phyloP scores from a whole-genome alignment of 2,329 filamentous ascomycete species.

The Apiospora aurea region DNA sequence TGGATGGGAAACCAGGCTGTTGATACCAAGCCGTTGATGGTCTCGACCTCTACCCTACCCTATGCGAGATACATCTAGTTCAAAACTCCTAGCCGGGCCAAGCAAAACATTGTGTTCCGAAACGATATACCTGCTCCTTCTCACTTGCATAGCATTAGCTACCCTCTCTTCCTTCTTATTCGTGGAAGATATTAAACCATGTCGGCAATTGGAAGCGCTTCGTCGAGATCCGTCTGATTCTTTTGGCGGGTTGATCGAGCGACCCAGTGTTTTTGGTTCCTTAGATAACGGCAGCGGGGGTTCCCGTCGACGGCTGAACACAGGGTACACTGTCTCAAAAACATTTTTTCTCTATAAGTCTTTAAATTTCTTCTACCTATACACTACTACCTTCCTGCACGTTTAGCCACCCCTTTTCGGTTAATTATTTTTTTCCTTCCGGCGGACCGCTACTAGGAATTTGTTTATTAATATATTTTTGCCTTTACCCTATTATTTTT shows the following conservation, averaged over 20 bases:
- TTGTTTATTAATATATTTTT: no score
- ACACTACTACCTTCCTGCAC: no score
- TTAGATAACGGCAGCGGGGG: constrained; percentile 12
- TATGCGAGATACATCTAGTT: background rate
- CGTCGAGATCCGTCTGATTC: constrained; percentile 2
- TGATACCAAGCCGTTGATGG: background rate
- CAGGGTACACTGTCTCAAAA: no score
- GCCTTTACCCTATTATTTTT: no score
- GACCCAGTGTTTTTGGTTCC: background rate
- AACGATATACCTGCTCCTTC: background rate
- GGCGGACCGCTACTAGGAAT: no score
- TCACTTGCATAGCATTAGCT: background rate
- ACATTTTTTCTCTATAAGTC: no score
- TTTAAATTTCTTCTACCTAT: no score
- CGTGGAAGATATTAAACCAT: background rate
- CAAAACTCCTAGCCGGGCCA: background rate
- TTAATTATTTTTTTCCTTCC: no score
- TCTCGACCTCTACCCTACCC: background rate
- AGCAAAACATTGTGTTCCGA: background rate
- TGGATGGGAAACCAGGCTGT: background rate
- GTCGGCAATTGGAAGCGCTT: background rate
- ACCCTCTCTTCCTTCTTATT: background rate
- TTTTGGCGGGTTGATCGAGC: background rate
- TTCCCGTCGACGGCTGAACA: no score
- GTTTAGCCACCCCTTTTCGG: no score